Conservation (phyloP, 2,329 filamentous ascomycete genomes). For the Allantophomopsis lycopodina region DNA sequence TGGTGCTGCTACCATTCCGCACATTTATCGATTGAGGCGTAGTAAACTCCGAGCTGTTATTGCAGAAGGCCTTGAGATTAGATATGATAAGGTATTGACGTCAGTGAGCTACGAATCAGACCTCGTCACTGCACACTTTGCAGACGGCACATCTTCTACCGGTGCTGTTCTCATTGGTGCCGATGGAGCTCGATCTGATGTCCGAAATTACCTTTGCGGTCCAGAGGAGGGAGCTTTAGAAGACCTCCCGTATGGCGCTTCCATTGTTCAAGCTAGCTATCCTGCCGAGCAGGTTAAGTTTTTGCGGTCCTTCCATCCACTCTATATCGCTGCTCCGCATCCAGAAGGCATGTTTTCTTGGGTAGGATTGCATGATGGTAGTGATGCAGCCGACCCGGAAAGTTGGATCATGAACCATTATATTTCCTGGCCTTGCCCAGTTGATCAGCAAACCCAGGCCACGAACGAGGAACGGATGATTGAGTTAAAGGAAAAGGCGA, state of each 20-base stretch:
- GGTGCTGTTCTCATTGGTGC: constrained; percentile 19
- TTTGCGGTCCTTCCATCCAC: constrained; percentile 27
- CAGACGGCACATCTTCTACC: constrained; percentile 15
- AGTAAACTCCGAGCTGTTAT: constrained; percentile 22
- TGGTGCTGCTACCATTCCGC: constrained; percentile 10
- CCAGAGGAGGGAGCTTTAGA: constrained; percentile 17
- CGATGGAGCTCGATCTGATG: constrained; percentile 18
- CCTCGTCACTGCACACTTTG: constrained; percentile 17
- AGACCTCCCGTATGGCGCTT: constrained; percentile 27
- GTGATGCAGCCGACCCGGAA: constrained; percentile 21
- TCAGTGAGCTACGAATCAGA: constrained; percentile 16
- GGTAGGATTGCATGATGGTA: constrained; percentile 28
- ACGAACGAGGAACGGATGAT: constrained; percentile 22
- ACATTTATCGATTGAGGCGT: constrained; percentile 20
- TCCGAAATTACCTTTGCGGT: constrained; percentile 18
- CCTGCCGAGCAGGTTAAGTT: constrained; percentile 26
- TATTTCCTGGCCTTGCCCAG: constrained; percentile 25
- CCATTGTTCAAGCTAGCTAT: constrained; percentile 27
- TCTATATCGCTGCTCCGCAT: constrained; percentile 27
- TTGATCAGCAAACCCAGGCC: constrained; percentile 26
- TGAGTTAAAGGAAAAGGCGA: constrained; percentile 25
- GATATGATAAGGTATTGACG: constrained; percentile 23
- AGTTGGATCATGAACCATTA: constrained; percentile 32
- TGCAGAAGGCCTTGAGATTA: constrained; percentile 20
- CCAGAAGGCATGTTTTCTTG: constrained; percentile 28